A percentile compares a stretch with the other conserved stretches of the same genome.
Evolutionary conservation across 1,284 basidiomycete genomes (phyloP).

Genomic region (Irpex lacteus): DNA sequence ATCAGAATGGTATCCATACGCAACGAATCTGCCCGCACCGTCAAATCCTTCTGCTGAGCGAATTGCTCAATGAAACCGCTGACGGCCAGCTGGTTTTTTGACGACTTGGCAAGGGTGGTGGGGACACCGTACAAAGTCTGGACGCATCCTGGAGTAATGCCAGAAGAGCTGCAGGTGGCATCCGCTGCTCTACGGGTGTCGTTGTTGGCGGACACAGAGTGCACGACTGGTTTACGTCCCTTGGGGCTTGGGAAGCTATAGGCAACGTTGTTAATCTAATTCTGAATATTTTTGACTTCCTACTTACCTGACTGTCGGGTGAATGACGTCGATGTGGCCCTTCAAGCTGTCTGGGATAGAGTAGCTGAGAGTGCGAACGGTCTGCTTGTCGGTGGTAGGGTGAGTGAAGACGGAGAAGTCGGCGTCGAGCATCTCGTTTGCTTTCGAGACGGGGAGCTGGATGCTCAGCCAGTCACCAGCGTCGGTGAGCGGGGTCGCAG

Average conservation of each 20-base stretch:
- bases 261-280: no score
- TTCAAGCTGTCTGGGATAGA: conserved; percentile 37
- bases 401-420: conserved; percentile 39
- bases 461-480: conserved; percentile 42
- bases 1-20: no score
- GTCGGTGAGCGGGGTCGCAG: conserved; percentile 27
- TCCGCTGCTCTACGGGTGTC: neutral
- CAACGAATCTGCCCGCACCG: conserved; percentile 19
- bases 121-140: conserved; percentile 47
- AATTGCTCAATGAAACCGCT: conserved; percentile 56
- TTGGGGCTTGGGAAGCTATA: conserved; percentile 20
- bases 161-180: conserved; percentile 32
- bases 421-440: conserved; percentile 36
- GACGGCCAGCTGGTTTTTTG: conserved; percentile 49
- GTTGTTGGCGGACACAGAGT: conserved; percentile 10
- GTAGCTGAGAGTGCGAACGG: conserved; percentile 39
- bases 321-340: conserved; percentile 37
- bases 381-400: conserved; percentile 26
- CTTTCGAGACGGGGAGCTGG: conserved; percentile 36
- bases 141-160: conserved; percentile 55
- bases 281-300: no score
- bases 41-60: conserved; percentile 49
- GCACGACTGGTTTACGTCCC: conserved; percentile 16
- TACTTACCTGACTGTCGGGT: conserved; percentile 36
- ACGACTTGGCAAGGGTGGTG: conserved; percentile 42